A percentile compares a stretch with the other conserved stretches of the same genome.
Evolutionary conservation across 768 basidiomycete genomes (phyloP).

Genomic region (Lyophyllum shimeji): DNA sequence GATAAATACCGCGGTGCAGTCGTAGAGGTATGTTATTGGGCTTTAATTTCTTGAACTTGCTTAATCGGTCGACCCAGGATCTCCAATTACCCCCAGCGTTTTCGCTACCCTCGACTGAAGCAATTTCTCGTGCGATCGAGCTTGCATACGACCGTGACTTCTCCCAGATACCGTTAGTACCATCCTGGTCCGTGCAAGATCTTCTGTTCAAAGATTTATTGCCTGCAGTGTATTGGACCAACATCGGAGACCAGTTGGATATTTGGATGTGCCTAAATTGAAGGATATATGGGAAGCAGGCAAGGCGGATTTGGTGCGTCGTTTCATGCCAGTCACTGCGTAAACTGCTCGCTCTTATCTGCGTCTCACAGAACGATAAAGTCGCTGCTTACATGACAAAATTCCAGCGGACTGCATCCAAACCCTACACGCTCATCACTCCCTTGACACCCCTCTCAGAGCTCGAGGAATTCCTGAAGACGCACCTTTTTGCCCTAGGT

Average conservation of each 20-base stretch:
- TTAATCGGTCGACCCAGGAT: slow-evolving; percentile 43
- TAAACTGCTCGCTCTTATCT: background rate
- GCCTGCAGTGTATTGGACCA: slow-evolving; percentile 67
- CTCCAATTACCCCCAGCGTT: slow-evolving; percentile 88
- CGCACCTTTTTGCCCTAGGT: slow-evolving; percentile 80
- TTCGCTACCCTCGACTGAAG: slow-evolving; percentile 68
- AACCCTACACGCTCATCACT: slow-evolving; percentile 80
- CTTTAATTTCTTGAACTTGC: background rate
- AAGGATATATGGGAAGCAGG: slow-evolving; percentile 81
- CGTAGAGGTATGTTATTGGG: slow-evolving; percentile 65
- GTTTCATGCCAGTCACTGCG: background rate
- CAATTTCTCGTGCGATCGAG: slow-evolving; percentile 75
- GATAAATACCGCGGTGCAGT: slow-evolving; percentile 86
- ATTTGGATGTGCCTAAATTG: slow-evolving; percentile 73
- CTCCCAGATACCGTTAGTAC: slow-evolving; percentile 81
- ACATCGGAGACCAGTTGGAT: slow-evolving; percentile 76
- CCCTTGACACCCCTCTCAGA: slow-evolving; percentile 77
- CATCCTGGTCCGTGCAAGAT: background rate
- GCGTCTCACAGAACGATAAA: slow-evolving; percentile 56
- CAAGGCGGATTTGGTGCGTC: slow-evolving; percentile 64
- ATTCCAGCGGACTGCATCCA: slow-evolving; percentile 62
- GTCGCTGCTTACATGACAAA: slow-evolving; percentile 70
- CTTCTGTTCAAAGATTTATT: background rate
- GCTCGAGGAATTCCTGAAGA: slow-evolving; percentile 74
- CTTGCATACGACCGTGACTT: slow-evolving; percentile 93